Base-by-base conservation (phyloP, 2,329 filamentous ascomycete genomes). In the Hypoxylon sp. region DNA sequence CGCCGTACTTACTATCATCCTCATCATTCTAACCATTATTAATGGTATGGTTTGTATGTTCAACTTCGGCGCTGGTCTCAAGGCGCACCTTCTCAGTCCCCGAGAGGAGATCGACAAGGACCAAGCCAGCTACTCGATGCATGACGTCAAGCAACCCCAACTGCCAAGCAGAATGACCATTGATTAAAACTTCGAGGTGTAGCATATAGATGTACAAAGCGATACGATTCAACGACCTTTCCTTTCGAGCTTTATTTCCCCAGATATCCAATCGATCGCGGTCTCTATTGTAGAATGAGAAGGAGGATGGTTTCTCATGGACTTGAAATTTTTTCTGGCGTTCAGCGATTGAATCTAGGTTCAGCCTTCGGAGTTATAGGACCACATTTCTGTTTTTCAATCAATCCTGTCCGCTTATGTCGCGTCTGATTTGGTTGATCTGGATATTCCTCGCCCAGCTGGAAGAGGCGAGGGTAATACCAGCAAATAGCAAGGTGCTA, bases 11-110 rank as follows among this genome's bases (percentile, higher is more conserved):
- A 98, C 96, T 43, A 93, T 99, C 65, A 81, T 97, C 28, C 84
- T 98, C 66, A 93, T 99, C 74, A 83, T 98, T 56, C 83, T 94
- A 69, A 99, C 96, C 65, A 98, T 99, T 74, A 81, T 87, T 78
- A 94, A 97, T 74, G 94, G 93, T 41, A 89, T 92, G 76, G 85
- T 95, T 75, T 98, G 95, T 85, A 94, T 93, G 80, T 83, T 87
- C 79, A 98, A 98, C 82, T 99, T 98, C 82, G 88, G 91, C 80
- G 90, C 91, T 72, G 96, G 96, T 7, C 85, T 99, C 66, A 98
- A 97, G 83, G 90, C 90, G 9, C 94, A 98, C 78, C 87, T 99
- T 64, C 86, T 85, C 76, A 83, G 76, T 5, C 77, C 79, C 43
- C 78, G 77, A 55, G 78, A 80, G 51, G 79, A 83, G 46, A 82